Evolutionary conservation across 345 rosid species (phyloP).

Genomic region (Gossypium raimondii): DNA sequence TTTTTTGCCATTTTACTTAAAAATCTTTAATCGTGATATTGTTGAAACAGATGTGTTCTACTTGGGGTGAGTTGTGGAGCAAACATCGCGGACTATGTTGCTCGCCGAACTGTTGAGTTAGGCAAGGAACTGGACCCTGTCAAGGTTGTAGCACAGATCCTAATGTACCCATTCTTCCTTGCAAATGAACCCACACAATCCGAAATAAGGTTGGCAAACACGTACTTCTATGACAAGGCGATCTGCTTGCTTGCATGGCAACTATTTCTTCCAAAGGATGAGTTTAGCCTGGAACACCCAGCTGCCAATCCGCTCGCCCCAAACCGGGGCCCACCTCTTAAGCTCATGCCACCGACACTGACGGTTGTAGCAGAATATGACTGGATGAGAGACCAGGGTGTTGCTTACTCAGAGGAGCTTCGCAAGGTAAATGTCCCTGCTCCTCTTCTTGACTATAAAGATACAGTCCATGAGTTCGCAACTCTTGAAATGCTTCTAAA

Average conservation of each 20-base stretch:
- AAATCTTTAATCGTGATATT: conserved; percentile 4
- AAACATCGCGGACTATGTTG: conserved; percentile 73
- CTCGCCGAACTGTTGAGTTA: conserved; percentile 71
- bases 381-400: conserved; percentile 96
- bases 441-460: conserved; percentile 88
- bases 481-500: conserved; percentile 86
- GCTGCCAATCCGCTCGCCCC: conserved; percentile 84
- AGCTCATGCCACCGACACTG: conserved; percentile 89
- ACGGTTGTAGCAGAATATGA: conserved; percentile 92
- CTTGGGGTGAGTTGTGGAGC: conserved; percentile 95
- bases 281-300: conserved; percentile 73
- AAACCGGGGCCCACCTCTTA: conserved; percentile 68
- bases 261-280: conserved; percentile 74
- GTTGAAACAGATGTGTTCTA: conserved; percentile 64
- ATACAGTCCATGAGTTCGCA: conserved; percentile 93
- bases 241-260: conserved; percentile 80
- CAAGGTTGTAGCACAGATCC: conserved; percentile 91
- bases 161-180: conserved; percentile 85
- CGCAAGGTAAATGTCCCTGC: conserved; percentile 85
- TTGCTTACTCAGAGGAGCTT: conserved; percentile 86
- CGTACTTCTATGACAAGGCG: conserved; percentile 86
- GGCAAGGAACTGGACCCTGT: conserved; percentile 73
- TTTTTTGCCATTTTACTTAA: not conserved
- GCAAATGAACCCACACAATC: conserved; percentile 82
- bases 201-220: conserved; percentile 74